A percentile compares a stretch with the other conserved stretches of the same genome.
These are phyloP conservation scores for Talaromyces islandicus DNA, from an alignment of 2,329 filamentous ascomycete genomes.

Conservation along the genomic window DNA sequence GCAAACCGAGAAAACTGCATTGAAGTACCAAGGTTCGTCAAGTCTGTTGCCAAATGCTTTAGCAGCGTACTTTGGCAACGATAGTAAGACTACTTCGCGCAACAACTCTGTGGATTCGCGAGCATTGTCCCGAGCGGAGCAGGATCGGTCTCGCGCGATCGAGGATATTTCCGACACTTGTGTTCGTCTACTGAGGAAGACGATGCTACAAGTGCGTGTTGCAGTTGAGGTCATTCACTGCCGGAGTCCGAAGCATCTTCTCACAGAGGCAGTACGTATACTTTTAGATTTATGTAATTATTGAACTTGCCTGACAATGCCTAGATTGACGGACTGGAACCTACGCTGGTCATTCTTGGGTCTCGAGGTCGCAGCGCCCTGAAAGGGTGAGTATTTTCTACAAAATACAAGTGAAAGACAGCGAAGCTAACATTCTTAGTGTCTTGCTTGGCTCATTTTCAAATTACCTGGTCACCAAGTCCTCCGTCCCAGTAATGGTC, in stretches of 20 bases:
- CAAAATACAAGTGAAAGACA: neutral
- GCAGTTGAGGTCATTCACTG: constrained; percentile 96
- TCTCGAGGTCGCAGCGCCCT: constrained; percentile 85
- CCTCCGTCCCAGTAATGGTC: constrained; percentile 95
- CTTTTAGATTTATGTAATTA: neutral
- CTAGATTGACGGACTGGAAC: constrained; percentile 83
- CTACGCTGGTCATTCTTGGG: constrained; percentile 87
- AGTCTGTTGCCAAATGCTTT: constrained; percentile 25
- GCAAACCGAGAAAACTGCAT: constrained; percentile 51
- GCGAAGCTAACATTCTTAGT: constrained; percentile 39
- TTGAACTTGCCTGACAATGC: constrained; percentile 2
- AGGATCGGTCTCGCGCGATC: constrained; percentile 75
- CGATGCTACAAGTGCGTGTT: constrained; percentile 82
- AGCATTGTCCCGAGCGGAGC: constrained; percentile 59
- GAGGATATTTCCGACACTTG: constrained; percentile 78
- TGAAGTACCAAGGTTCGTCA: constrained; percentile 31
- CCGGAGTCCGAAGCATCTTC: constrained; percentile 93
- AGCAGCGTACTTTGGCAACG: constrained; percentile 28
- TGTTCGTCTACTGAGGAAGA: constrained; percentile 81
- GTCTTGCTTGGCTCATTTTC: constrained; percentile 94
- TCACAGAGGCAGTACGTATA: constrained; percentile 71
- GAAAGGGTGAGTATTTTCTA: constrained; percentile 65
- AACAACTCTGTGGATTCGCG: constrained; percentile 42
- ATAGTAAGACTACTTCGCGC: constrained; percentile 29
- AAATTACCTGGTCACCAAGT: constrained; percentile 96